Evolutionary conservation across 2,329 filamentous ascomycete species (phyloP), one percentile per base, ranked within the genome.

Genomic region (Fusarium equiseti): DNA sequence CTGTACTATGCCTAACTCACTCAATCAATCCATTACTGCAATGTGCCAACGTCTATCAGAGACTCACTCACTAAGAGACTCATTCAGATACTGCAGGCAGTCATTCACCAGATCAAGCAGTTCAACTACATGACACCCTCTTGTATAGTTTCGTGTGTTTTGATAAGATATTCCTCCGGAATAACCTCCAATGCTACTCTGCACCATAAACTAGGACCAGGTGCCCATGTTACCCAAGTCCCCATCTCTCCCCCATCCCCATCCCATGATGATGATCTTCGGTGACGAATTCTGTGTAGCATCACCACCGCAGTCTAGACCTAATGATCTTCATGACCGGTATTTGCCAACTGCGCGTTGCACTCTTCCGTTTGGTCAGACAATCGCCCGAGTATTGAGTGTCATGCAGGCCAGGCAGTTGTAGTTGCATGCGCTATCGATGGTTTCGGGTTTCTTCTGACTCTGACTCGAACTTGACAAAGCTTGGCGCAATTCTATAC

Each of bases 231-330:
- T 52, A 52, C 32, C 50, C 50, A 52, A 52, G 32, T 42, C 22
- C 20, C 31, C 31, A 16, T 27, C 50, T 40, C 24, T 22, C 26
- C 43, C 40, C 61, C 20, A 50, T 32, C 38, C 38, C 35, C 35
- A 38, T 38, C 35, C 35, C 35, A 57, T 35, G 59, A 53, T 64
- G 63, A 71, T 71, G 63, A 42, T 64, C 51, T 59, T 58, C 45
- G 27, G 46, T 63, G 48, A 63, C 40, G 31, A 53, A 40, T 55
- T 38, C 35, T 55, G 26, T 35, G 54, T 59, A 51, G 54, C 20
- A 59, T 59, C 27, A 66, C 31, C 49, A 50, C 62, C 62, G 49
- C 31, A 57, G 52, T 71, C 68, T 71, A 71, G 68, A 71, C 68
- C 62, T 11, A 44, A 40, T 51, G 68, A 71, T 71, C 68, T 61